Evolutionary conservation across 2,329 filamentous ascomycete species (phyloP).

Genomic region (Pestalotiopsis fici): DNA sequence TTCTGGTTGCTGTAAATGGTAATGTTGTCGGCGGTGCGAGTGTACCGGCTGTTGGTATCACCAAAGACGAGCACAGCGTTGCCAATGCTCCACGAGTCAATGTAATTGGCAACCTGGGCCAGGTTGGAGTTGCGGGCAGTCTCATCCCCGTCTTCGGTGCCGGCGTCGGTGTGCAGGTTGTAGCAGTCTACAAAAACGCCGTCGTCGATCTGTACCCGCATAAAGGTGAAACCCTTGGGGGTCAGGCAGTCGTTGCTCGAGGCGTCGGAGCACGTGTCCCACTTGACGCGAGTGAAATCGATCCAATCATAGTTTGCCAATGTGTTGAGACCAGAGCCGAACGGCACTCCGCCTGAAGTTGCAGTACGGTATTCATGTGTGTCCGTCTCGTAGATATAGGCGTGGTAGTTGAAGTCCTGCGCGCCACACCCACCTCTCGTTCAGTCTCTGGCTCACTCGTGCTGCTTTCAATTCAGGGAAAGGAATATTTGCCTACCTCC

Average conservation of each 20-base stretch:
- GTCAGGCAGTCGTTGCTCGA: constrained; percentile 64
- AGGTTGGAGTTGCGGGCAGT: constrained; percentile 60
- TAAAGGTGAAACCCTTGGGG: constrained; percentile 70
- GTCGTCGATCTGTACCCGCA: constrained; percentile 55
- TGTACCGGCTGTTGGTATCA: constrained; percentile 68
- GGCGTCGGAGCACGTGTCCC: constrained; percentile 57
- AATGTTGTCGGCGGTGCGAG: constrained; percentile 54
- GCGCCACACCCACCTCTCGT: neutral
- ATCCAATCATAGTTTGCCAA: constrained; percentile 60
- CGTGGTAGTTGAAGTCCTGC: constrained; percentile 68
- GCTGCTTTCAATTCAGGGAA: constrained; percentile 3
- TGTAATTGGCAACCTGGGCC: constrained; percentile 59
- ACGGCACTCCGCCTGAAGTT: constrained; percentile 64
- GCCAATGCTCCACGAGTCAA: constrained; percentile 54
- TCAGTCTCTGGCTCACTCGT: neutral
- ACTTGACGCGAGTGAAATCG: constrained; percentile 58
- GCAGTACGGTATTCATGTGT: constrained; percentile 61
- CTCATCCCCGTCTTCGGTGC: constrained; percentile 52
- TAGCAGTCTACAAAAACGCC: constrained; percentile 63
- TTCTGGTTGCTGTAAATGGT: constrained; percentile 50
- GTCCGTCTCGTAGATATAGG: constrained; percentile 61
- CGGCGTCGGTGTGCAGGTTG: constrained; percentile 69
- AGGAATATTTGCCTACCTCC: constrained; percentile 41
- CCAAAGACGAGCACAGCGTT: constrained; percentile 66
- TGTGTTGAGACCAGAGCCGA: constrained; percentile 67